Evolutionary conservation across 1,139 yeast genomes (phyloP), one percentile per base, ranked within the genome.

Genomic region (Scheffersomyces segobiensis): DNA sequence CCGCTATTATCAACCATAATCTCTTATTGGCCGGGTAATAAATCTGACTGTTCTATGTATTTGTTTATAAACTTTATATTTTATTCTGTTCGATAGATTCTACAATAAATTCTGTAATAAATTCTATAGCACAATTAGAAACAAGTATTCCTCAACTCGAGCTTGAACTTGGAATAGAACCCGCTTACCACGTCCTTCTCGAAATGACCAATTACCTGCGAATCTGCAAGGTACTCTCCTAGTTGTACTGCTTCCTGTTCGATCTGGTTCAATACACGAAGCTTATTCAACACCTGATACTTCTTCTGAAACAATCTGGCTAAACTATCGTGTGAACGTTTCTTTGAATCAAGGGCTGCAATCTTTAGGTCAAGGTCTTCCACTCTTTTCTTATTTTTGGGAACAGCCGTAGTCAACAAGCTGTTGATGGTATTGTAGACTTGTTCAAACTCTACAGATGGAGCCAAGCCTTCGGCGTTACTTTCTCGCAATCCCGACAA

Each of bases 201-300:
- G 18, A 51, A 56, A 2, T 46, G 52, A 39, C 50, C 55, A 26
- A 65, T 49, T 8, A 56, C 59, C 52, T 50, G 46, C 4, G 59
- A 53, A 50, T 64, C 67, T 51, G 62, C 66, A 46, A 60, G 61
- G 19, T 57, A 58, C 58, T 65, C 68, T 22, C 61, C 61, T 3
- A 65, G 52, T 8, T 47, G 42, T 48, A 54, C 60, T 56, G 64
- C 56, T 42, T 59, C 53, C 8, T 54, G 24, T 52, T 59, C 54
- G 49, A 64, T 50, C 42, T 58, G 55, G 42, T 62, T 63, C n/a
- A 62, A 53, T 46, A 55, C 39, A 53, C 58, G 53, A 53, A 64
- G 53, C 54, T 62, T 61, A 24, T 49, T 47, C 56, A 65, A 60
- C 8, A 53, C 47, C 53, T 56, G 58, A 53, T 59, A 56, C 53